phyloP scores from a whole-genome alignment of 164 flowering plant genomes.

The Stephania japonica region DNA sequence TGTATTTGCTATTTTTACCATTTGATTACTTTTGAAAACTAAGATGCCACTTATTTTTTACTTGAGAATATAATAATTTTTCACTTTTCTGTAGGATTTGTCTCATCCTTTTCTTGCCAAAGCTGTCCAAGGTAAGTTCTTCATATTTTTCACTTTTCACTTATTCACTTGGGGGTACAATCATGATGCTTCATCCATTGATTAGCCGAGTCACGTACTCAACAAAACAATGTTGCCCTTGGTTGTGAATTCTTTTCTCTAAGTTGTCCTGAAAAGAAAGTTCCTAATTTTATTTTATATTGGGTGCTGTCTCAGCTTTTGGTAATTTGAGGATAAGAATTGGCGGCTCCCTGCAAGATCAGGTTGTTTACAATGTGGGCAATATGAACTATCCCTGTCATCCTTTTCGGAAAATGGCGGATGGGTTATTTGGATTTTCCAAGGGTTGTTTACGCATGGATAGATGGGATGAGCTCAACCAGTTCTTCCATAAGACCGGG shows the following conservation, averaged over 20 bases:
- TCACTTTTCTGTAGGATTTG: slow-evolving; percentile 46
- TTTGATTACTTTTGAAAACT: background rate
- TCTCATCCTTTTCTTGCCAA: slow-evolving; percentile 60
- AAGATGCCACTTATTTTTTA: background rate
- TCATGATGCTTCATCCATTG: background rate
- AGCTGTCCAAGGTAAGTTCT: slow-evolving; percentile 61
- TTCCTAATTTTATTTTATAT: background rate
- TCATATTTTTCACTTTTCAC: background rate
- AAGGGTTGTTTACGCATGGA: slow-evolving; percentile 65
- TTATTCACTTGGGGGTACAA: background rate
- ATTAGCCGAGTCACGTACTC: background rate
- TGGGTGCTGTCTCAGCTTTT: slow-evolving; percentile 52
- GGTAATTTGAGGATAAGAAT: slow-evolving; percentile 64
- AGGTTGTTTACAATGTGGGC: slow-evolving; percentile 64
- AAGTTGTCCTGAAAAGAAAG: background rate
- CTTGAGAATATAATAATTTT: slow-evolving; percentile 3
- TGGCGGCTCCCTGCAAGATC: slow-evolving; percentile 93
- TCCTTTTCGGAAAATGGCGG: slow-evolving; percentile 46
- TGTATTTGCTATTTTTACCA: background rate
- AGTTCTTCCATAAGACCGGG: slow-evolving; percentile 63
- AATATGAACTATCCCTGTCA: slow-evolving; percentile 43
- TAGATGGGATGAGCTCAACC: slow-evolving; percentile 84
- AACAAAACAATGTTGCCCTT: background rate
- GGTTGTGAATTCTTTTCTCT: background rate
- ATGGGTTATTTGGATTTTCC: slow-evolving; percentile 79